phyloP scores from a whole-genome alignment of 306 rosid species.

The Quercus parvula region DNA sequence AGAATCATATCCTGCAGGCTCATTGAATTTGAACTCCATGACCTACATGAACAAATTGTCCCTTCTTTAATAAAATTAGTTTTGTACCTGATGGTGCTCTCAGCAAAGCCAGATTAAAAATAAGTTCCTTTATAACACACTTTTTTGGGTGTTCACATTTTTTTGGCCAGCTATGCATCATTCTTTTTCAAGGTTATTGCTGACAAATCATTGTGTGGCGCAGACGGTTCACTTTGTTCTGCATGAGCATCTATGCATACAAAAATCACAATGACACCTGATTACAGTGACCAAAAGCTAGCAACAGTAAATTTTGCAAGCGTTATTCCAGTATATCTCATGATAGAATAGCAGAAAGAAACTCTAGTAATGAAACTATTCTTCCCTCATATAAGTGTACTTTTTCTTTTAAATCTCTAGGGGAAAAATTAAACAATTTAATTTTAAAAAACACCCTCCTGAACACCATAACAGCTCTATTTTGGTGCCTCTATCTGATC shows the following conservation, averaged over 20 bases:
- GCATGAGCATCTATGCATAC: background rate
- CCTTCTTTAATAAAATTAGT: background rate
- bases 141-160: too few species aligned
- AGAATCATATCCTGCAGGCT: slow-evolving; percentile 30
- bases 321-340: background rate
- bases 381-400: too few species aligned
- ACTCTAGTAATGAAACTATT: background rate
- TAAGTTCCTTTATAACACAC: background rate
- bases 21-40: slow-evolving; percentile 1
- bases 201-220: background rate
- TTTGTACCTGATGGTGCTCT: background rate
- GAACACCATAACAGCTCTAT: too few species aligned
- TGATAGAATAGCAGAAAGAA: background rate
- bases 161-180: too few species aligned
- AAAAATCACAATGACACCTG: background rate
- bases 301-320: background rate
- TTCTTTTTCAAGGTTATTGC: too few species aligned
- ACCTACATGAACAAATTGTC: background rate
- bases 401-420: too few species aligned
- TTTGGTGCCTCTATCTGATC: too few species aligned
- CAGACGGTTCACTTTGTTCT: background rate
- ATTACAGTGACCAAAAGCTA: background rate
- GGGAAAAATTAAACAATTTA: too few species aligned
- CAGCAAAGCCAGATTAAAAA: background rate
- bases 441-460: too few species aligned